phyloP scores from a whole-genome alignment of 208 protist genomes.

The Histomonas meleagridis region DNA sequence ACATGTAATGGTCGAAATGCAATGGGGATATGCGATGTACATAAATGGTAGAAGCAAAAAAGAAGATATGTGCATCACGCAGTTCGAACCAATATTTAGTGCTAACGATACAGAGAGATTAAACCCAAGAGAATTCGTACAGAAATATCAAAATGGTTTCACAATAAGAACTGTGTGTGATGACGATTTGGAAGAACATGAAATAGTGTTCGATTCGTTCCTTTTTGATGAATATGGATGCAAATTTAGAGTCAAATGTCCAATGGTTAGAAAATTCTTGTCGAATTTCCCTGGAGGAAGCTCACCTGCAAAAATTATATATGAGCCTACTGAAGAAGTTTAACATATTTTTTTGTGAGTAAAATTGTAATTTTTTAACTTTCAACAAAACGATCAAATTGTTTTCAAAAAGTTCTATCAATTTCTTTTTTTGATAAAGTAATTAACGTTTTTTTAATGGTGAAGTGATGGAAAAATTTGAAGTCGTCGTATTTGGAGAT shows the following conservation, averaged over 20 bases:
- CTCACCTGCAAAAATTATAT: neutral
- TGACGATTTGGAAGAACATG: neutral
- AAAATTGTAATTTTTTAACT: too few species aligned
- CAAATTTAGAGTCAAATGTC: neutral
- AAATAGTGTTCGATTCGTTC: neutral
- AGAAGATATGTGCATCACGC: neutral
- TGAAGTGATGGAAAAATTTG: too few species aligned
- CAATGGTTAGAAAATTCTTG: neutral
- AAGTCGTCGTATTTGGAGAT: neutral
- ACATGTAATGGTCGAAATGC: neutral
- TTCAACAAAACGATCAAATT: too few species aligned
- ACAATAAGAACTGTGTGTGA: neutral
- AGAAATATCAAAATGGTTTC: neutral
- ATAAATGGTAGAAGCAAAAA: neutral
- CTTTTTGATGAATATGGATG: neutral
- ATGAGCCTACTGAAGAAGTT: too few species aligned
- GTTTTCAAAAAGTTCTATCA: too few species aligned
- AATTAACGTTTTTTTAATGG: too few species aligned
- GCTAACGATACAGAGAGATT: neutral
- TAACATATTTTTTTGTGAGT: too few species aligned
- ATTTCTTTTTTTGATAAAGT: too few species aligned
- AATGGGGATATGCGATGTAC: neutral
- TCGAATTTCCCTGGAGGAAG: neutral
- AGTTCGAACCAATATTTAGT: neutral
- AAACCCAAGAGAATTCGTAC: neutral